Evolutionary conservation across 441 rosid genomes (phyloP), one percentile per base, ranked within the genome.

Genomic region (Adansonia rubrostipa): DNA sequence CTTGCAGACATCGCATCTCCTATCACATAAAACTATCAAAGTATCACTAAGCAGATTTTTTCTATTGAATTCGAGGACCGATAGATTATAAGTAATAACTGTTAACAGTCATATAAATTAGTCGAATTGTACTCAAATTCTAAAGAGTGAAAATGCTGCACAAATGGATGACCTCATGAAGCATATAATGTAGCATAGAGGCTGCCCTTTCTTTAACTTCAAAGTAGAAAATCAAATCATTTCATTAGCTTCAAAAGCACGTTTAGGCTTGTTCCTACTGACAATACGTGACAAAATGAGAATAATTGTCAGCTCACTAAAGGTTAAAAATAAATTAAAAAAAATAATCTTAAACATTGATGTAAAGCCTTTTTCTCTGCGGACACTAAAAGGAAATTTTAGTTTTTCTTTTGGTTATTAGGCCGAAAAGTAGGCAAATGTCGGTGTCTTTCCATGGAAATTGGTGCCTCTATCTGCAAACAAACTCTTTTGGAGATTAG

Each of bases 341-440:
- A 19, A 13, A 53, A 15, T 13, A 13, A 5, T 54, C 50, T 11
- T 36, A 40, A 72, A n/a, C 48, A 36, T 54, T 48, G 9, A n/a
- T 53, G 24, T 15, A 53, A 9, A 20, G 9, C 64, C 36, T 9
- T 54, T 17, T 33, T 36, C 65, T 40, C 65, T 17, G 76, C 63
- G 40, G 64, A 56, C 17, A 40, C 65, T 72, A 36, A 36, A 56
- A 51, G 17, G 33, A 69, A 72, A 72, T n/a, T 11, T 0, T 6
- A 6, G 24, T 3, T 36, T 17, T 19, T 8, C 17, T 17, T 56
- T 72, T 11, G 36, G 33, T 56, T 56, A 72, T 72, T 56, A 72
- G 64, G 33, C 68, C 42, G n/a, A 58, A 74, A 74, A 44, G 67
- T 74, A 74, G 70, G 77, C 22, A 14, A 74, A 24, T 36, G 57